Conservation (phyloP, 2,329 filamentous ascomycete species). For the Phialocephala sp. region DNA sequence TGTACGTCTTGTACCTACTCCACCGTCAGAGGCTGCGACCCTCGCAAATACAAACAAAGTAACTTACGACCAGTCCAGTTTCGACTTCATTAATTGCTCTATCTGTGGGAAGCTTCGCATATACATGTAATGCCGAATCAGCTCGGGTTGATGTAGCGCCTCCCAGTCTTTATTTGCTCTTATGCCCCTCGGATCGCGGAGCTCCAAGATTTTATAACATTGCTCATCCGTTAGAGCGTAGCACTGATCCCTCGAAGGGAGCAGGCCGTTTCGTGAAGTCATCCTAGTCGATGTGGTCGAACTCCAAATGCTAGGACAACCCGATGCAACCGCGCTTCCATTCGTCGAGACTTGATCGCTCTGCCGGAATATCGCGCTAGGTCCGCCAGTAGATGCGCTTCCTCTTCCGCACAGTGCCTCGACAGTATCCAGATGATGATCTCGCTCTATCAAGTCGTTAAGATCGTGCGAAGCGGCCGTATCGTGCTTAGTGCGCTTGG, state of each 20-base stretch:
- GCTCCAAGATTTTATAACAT: conserved; percentile 34
- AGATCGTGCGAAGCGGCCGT: neutral
- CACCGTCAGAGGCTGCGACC: conserved; percentile 9
- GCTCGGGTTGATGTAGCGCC: conserved; percentile 31
- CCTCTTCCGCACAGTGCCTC: neutral
- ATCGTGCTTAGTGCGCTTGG: neutral
- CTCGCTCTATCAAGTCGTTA: neutral
- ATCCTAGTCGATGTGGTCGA: conserved; percentile 9
- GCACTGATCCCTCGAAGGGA: conserved; percentile 37
- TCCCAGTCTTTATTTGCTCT: conserved; percentile 36
- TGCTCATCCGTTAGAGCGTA: conserved; percentile 34
- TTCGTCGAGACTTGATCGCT: conserved; percentile 8
- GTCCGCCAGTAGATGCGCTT: neutral
- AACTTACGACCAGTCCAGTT: conserved; percentile 37
- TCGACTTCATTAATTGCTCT: conserved; percentile 34
- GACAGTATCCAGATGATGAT: neutral
- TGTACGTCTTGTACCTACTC: conserved; percentile 38
- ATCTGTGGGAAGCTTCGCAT: conserved; percentile 37
- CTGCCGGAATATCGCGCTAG: neutral
- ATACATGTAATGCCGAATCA: conserved; percentile 39
- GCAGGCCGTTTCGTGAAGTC: conserved; percentile 19
- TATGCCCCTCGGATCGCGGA: conserved; percentile 31
- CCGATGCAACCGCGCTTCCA: neutral
- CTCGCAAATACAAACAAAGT: neutral
- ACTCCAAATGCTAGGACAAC: conserved; percentile 7